Conservation (phyloP, 2,329 filamentous ascomycete species). For the Coleophoma eucalyptorum region DNA sequence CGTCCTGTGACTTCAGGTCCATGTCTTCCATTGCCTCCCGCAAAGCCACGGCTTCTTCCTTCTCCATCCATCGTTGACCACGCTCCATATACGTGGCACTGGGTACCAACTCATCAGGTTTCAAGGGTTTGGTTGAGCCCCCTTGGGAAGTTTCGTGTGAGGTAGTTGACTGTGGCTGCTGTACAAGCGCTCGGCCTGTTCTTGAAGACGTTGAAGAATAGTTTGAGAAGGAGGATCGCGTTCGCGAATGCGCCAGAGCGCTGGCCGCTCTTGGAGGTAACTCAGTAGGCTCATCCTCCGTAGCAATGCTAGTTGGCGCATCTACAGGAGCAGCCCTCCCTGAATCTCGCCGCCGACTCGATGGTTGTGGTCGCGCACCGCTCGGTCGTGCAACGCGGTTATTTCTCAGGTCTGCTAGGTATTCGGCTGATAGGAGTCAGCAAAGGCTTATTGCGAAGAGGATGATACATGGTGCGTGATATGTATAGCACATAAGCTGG, state of each 20-base stretch:
- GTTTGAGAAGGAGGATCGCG: slow-evolving; percentile 22
- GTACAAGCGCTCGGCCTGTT: slow-evolving; percentile 22
- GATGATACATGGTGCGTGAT: background rate
- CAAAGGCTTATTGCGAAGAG: background rate
- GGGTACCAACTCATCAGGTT: slow-evolving; percentile 57
- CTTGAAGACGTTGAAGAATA: slow-evolving; percentile 24
- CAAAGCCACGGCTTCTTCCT: slow-evolving; percentile 69
- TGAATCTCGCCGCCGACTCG: slow-evolving; percentile 27
- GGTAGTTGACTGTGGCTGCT: slow-evolving; percentile 11
- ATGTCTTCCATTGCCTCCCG: slow-evolving; percentile 72
- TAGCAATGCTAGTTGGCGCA: slow-evolving; percentile 2
- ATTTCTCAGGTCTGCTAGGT: slow-evolving; percentile 67
- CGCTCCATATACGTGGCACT: slow-evolving; percentile 70
- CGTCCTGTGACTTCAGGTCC: slow-evolving; percentile 49
- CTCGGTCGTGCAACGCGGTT: slow-evolving; percentile 65
- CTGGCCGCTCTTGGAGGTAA: slow-evolving; percentile 20
- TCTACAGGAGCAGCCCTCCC: slow-evolving; percentile 33
- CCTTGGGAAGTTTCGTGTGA: background rate
- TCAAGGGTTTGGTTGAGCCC: slow-evolving; percentile 35
- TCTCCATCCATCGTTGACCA: slow-evolving; percentile 75
- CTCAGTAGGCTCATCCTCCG: slow-evolving; percentile 9
- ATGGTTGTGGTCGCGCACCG: slow-evolving; percentile 63
- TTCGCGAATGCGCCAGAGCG: slow-evolving; percentile 21
- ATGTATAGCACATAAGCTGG: no score
- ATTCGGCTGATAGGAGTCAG: slow-evolving; percentile 50